Conservation (phyloP, 257 asterid genomes). For the Agastache rugosa region DNA sequence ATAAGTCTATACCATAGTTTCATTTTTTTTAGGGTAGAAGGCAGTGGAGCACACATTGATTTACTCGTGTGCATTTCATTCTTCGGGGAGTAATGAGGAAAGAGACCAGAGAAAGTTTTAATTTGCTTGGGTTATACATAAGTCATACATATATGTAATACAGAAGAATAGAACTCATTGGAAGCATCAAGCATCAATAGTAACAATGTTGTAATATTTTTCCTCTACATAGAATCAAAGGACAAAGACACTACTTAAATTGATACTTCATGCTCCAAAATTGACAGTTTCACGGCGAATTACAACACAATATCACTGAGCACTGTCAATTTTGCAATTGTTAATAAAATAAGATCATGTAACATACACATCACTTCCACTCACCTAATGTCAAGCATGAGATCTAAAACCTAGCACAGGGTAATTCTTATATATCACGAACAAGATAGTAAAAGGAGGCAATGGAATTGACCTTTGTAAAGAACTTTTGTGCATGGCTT, state of each 20-base stretch:
- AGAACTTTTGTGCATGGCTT: slow-evolving; percentile 99
- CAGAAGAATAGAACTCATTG: slow-evolving; percentile 1
- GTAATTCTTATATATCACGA: slow-evolving; percentile 24
- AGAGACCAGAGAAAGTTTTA: neutral
- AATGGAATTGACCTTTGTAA: slow-evolving; percentile 79
- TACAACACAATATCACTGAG: neutral
- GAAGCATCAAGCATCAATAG: slow-evolving; percentile 10
- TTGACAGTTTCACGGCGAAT: neutral
- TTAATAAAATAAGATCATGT: slow-evolving; percentile 10
- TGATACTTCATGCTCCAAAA: neutral
- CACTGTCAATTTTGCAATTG: slow-evolving; percentile 11
- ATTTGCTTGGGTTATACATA: neutral
- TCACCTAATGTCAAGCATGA: slow-evolving; percentile 29
- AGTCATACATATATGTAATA: neutral
- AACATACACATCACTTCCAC: slow-evolving; percentile 19
- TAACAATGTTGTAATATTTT: neutral
- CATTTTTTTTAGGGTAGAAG: neutral
- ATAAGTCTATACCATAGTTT: no score
- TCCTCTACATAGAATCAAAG: neutral
- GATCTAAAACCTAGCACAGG: slow-evolving; percentile 28
- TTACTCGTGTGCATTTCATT: neutral
- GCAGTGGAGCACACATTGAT: neutral
- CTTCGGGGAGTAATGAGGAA: neutral
- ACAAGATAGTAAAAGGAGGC: slow-evolving; percentile 46
- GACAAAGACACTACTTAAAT: slow-evolving; percentile 3